Base-by-base conservation (phyloP, 257 asterid species). In the Solanum ossicruentum region DNA sequence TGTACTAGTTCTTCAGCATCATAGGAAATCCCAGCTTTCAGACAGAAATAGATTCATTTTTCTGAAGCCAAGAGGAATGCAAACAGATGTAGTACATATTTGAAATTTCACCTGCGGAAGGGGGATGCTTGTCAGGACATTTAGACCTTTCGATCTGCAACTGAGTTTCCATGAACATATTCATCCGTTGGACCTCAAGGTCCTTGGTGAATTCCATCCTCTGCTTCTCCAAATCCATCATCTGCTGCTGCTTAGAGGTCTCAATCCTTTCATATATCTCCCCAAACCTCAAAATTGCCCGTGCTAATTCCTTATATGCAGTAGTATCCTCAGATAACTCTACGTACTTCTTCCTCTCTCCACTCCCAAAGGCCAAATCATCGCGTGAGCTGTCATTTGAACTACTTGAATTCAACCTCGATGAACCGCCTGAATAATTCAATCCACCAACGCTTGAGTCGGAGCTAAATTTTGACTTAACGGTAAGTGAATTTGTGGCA, bases 161-260 rank as follows among this genome's bases (percentile, higher is more conserved):
- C 87, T 89, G 97, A 84, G 94, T 88, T 88, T 94, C 98, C 92
- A 93, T 89, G 75, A 94, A 91, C 89, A 92, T 85, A 75, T 92
- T 94, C 95, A 94, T 92, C 91, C 97, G 88, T 86, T 92, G 94
- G 75, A 93, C 94, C 88, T 94, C 97, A 88, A 94, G 84, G 39
- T 93, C 98, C 73, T 92, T 93, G 32, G 92, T 91, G 84, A 94
- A 90, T 85, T 93, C 92, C 97, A 92, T 92, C 91, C 95, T 88
- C 90, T 92, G 92, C 88, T 94, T 94, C 89, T 92, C 98, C 89
- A 93, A 52, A 87, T 93, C 97, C 88, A 94, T 80, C 92, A 94
- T 90, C 89, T 91, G 93, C 86, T 90, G 90, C 90, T 92, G 95
- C 83, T 94, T 93, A 89, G 89, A 88, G 70, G 89, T 85, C 81